Evolutionary conservation across 169 alveolate species (phyloP), one percentile per base, ranked within the genome.

Genomic region (Plasmodium blacklocki): DNA sequence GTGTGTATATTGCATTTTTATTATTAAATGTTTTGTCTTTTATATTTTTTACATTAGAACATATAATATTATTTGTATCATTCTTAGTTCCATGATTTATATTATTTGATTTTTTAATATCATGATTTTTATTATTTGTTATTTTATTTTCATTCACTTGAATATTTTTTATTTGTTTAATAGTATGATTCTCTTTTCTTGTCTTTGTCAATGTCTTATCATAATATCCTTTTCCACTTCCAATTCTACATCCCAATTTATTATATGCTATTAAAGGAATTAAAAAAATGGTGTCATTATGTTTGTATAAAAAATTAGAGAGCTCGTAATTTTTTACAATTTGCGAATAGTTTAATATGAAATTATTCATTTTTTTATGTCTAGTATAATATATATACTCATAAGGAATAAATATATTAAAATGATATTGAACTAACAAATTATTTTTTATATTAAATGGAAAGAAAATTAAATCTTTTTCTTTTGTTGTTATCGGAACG

Each of bases 171-270:
- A 29, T 29, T 14, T 12, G 32, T 6, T 70, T 45, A 9, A 12
- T 49, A 12, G 9, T 9, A 47, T 47, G 4, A 15, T 70, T 18
- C 7, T 70, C 23, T 47, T 70, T 21, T 70, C 29, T 47, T 29
- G 43, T 29, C 43, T 29, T 29, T 29, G 43, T 29, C 15, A 76
- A 14, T 76, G 89, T 71, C 23, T 60, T 76, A 66, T 76, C 89
- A 59, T 76, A 76, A 26, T 76, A 76, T 12, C 89, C 89, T 15
- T 76, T 76, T n/a, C 89, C 89, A 50, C 89, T 76, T 43, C 89
- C 89, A 49, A 76, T 32, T 29, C 89, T 56, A 52, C 72, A 68
- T 1, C 89, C 89, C 32, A 64, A 76, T 26, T 64, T 76, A 23
- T 76, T 76, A 64, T 76, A 76, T 29, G 89, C 89, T 19, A 76